Base-by-base conservation (phyloP, 2,329 filamentous ascomycete species). In the Aspergillus novoparasiticus region DNA sequence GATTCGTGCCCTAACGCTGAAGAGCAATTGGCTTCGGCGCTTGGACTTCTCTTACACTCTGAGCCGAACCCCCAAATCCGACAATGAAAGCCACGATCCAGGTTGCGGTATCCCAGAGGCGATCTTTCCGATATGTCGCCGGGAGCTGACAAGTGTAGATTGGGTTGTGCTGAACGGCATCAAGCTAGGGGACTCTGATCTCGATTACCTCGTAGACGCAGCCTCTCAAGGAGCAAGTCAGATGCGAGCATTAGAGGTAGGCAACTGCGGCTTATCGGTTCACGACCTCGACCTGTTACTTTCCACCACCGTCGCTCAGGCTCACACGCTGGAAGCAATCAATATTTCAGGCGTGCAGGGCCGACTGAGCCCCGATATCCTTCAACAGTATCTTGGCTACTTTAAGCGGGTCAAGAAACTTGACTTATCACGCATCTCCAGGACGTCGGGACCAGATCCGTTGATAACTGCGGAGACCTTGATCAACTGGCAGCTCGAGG, bases 161-260 rank as follows among this genome's bases (percentile, higher is more conserved):
- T 92, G 89, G 89, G 85, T 92, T 59, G 83, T 86, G 26, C 76
- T 92, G 63, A 91, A 87, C 64, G 88, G 88, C 14, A 89, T 91
- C 64, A 84, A 86, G 64, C 83, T 92, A n/a, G 88, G 87, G 46
- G 89, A 92, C 59, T 87, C 87, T 0, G 90, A 92, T 75, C 78
- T 91, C 59, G 89, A 91, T 66, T 83, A 81, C 69, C 71, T 90
- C 53, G 87, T 90, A 51, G 88, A 88, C 66, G 88, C 89, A n/a
- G 86, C 89, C 11, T 88, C 89, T 1, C 87, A 90, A 64, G 82
- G 84, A 66, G 81, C 81, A 30, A 89, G 88, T 61, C 87, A 89
- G 69, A 81, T 92, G 59, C 86, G 89, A 55, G 89, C 88, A 1
- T 80, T 92, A 21, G 89, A 91, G 70, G 81, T 90, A 60, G 87